Evolutionary conservation across 2,329 filamentous ascomycete species (phyloP), one percentile per base, ranked within the genome.

Genomic region (Colletotrichum incanum): DNA sequence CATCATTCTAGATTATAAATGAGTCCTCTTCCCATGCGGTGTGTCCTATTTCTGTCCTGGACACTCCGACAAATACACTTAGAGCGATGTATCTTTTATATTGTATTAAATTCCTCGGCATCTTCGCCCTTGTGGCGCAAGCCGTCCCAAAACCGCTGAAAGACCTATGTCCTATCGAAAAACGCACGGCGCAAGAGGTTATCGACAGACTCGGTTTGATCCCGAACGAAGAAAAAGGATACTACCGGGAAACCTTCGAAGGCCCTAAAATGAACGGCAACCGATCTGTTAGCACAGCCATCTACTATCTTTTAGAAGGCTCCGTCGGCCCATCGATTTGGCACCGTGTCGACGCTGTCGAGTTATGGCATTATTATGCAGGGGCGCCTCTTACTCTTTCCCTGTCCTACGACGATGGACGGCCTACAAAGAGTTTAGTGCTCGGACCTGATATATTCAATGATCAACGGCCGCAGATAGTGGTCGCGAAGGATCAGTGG

Each of bases 331-430:
- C 81, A 23, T 89, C 87, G 5, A 76, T 82, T 69, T 89, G 86
- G 87, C 87, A 89, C 77, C 84, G 85, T 65, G 82, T 86, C 60
- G 85, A 87, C 67, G 83, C 84, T 3, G 84, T 79, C 47, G 86
- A 89, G 75, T 77, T 86, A 11, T 89, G 87, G 87, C 87, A 89
- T 75, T 83, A 86, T 79, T 88, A 88, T 62, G 86, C 85, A 11
- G 87, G 87, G 6, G 86, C 87, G 8, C 86, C 86, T 1, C 76
- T 89, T 60, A 81, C 77, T 14, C 77, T 88, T 12, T 85, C 82
- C 2, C 78, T 88, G 0, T 86, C 85, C 1, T 76, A 70, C 26
- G 77, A 88, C 62, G 81, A 88, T 65, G 86, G 85, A 3, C 77
- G 70, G 75, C 80, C 78, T 47, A 79, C 79, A 73, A 78, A 79